These are phyloP conservation scores for Kazachstania kunashirensis DNA, from an alignment of 805 yeast species.

Conservation along the genomic window DNA sequence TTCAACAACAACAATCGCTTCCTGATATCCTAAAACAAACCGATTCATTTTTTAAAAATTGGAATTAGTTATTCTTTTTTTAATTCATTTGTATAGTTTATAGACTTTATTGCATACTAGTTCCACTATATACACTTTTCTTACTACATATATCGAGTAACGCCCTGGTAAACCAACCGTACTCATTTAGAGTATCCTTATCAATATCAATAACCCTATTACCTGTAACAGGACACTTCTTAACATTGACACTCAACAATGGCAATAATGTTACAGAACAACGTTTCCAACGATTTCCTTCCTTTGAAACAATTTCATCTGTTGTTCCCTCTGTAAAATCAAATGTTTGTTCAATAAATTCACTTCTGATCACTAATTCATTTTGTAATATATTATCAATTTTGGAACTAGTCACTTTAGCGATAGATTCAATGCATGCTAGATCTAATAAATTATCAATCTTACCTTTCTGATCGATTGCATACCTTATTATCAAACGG, in stretches of 20 bases:
- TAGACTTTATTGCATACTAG: slow-evolving; percentile 5
- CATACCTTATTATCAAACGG: slow-evolving; percentile 21
- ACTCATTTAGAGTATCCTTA: slow-evolving; percentile 20
- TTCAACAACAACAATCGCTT: slow-evolving; percentile 16
- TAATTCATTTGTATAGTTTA: neutral
- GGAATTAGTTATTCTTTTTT: neutral
- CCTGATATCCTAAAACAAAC: slow-evolving; percentile 18
- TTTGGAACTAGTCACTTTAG: slow-evolving; percentile 8
- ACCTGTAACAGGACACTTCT: slow-evolving; percentile 30
- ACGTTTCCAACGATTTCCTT: slow-evolving; percentile 30
- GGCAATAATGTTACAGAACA: slow-evolving; percentile 34
- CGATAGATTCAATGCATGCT: slow-evolving; percentile 18
- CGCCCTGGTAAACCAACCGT: slow-evolving; percentile 29
- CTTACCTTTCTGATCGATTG: slow-evolving; percentile 10
- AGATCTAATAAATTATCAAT: slow-evolving; percentile 21
- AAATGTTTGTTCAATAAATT: slow-evolving; percentile 24
- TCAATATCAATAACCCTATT: slow-evolving; percentile 24
- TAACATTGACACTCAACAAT: slow-evolving; percentile 27
- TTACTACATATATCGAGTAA: slow-evolving; percentile 18
- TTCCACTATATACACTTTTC: slow-evolving; percentile 25
- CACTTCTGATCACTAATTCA: slow-evolving; percentile 14
- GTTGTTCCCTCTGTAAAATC: slow-evolving; percentile 6
- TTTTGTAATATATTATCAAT: slow-evolving; percentile 5
- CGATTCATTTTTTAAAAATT: slow-evolving; percentile 12
- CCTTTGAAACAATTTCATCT: slow-evolving; percentile 19